A percentile compares a stretch with the other conserved stretches of the same genome.
Conservation (phyloP, 495 filamentous ascomycete genomes). For the Aspergillus nidulans region DNA sequence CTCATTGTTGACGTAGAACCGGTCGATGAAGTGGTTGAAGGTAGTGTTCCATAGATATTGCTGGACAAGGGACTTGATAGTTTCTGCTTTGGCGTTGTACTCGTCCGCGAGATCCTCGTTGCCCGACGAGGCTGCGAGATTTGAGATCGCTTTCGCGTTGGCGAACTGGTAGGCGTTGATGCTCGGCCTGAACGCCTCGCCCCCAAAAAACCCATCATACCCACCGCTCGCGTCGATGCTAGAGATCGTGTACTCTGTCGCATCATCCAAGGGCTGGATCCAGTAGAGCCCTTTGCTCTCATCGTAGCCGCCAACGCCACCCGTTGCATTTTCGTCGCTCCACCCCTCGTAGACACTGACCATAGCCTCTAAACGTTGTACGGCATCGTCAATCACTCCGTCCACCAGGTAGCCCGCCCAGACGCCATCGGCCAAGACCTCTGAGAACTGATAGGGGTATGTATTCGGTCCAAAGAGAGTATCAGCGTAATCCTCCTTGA, state of each 20-base stretch:
- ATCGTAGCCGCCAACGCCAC: constrained; percentile 20
- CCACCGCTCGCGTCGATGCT: constrained; percentile 26
- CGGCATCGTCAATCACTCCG: constrained; percentile 18
- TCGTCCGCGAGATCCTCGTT: constrained; percentile 14
- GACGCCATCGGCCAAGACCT: constrained; percentile 22
- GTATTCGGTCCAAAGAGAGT: constrained; percentile 20
- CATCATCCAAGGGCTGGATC: constrained; percentile 26
- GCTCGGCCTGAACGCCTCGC: constrained; percentile 25
- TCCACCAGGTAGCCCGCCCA: constrained; percentile 30
- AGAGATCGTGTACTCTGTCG: constrained; percentile 30
- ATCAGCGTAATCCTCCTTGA: constrained; percentile 23
- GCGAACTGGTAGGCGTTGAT: constrained; percentile 33
- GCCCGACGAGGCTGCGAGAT: constrained; percentile 20
- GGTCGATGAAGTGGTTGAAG: constrained; percentile 30
- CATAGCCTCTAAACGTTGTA: constrained; percentile 19
- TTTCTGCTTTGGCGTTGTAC: constrained; percentile 18
- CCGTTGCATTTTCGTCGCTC: constrained; percentile 7
- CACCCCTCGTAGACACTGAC: constrained; percentile 20
- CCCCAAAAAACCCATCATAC: constrained; percentile 24
- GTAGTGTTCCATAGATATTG: constrained; percentile 26
- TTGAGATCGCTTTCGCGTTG: constrained; percentile 27
- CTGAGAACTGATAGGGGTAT: constrained; percentile 23
- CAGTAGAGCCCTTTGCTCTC: constrained; percentile 21
- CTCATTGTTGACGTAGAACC: constrained; percentile 24
- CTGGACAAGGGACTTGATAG: constrained; percentile 20